Evolutionary conservation across 345 rosid genomes (phyloP), one percentile per base, ranked within the genome.

Genomic region (Zanthoxylum bungeanum): DNA sequence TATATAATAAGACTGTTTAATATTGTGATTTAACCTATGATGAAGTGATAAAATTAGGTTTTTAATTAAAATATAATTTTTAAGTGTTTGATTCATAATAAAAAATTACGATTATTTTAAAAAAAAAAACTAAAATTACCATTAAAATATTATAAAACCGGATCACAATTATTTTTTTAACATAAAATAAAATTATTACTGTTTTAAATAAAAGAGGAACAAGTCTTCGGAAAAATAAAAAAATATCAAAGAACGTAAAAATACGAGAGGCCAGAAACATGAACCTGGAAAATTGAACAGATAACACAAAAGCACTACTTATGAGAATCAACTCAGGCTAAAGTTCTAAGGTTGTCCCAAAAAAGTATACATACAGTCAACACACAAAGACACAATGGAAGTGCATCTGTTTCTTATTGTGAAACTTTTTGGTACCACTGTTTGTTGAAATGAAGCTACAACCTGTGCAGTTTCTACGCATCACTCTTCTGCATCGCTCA

Each of bases 401-500:
- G 63, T 16, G 51, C 55, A 55, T 17, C 52, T 52, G 60, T 49
- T n/a, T 63, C 27, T 37, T 63, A 33, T 24, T 69, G 40, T 21
- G 12, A 12, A 55, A 65, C n/a, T 47, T n/a, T 59, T 58, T 59
- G 44, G 58, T 22, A 30, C 37, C 27, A 58, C 65, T 9, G 56
- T 19, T 30, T 19, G 34, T 17, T 55, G 21, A 40, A 33, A 36
- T 25, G 64, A 57, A 42, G 9, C 40, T 51, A 42, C 12, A 64
- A 34, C 12, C 63, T 77, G 78, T 5, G 77, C 84, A 73, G 86
- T 58, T 58, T 58, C 40, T 17, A 24, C 31, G 21, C 55, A 27
- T 64, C 67, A 44, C n/a, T 62, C 96, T 73, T 86, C 96, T 0
- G 81, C 65, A 16, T 86, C 89, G 47, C 88, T 91, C 77, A 82